These are phyloP conservation scores for Chrysoporthe deuterocubensis DNA, from an alignment of 2,329 filamentous ascomycete species.

Conservation along the genomic window DNA sequence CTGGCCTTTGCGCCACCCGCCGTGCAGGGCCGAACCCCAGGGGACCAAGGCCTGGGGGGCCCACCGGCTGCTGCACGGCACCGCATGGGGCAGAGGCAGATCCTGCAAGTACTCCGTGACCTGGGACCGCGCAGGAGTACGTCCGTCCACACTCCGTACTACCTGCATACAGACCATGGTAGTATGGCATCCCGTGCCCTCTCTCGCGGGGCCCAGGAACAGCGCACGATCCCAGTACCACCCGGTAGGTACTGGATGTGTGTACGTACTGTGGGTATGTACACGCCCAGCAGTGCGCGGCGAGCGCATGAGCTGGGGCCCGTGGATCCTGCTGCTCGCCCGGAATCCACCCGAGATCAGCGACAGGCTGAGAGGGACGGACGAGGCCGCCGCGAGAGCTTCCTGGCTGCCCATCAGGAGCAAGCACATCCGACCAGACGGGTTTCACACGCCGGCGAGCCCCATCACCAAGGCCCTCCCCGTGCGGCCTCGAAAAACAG, in stretches of 20 bases:
- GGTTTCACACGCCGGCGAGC: not conserved
- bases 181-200: no score
- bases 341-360: not conserved
- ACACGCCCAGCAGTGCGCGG: no score
- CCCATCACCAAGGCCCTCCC: not conserved
- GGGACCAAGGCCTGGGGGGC: not conserved
- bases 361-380: not conserved
- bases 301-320: slow-evolving; percentile 3
- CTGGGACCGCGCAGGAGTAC: no score
- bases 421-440: not conserved
- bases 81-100: slow-evolving; percentile 3
- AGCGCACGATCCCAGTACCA: no score
- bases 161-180: no score
- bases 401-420: no score
- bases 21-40: not conserved
- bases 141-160: not conserved
- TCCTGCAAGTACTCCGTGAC: slow-evolving; percentile 1
- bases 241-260: no score
- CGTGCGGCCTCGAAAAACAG: no score
- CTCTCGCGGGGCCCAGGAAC: no score
- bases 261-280: no score
- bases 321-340: not conserved
- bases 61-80: slow-evolving; percentile 1
- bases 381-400: no score
- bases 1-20: not conserved